Conservation (phyloP, 257 asterid genomes). For the Lavandula angustifolia region DNA sequence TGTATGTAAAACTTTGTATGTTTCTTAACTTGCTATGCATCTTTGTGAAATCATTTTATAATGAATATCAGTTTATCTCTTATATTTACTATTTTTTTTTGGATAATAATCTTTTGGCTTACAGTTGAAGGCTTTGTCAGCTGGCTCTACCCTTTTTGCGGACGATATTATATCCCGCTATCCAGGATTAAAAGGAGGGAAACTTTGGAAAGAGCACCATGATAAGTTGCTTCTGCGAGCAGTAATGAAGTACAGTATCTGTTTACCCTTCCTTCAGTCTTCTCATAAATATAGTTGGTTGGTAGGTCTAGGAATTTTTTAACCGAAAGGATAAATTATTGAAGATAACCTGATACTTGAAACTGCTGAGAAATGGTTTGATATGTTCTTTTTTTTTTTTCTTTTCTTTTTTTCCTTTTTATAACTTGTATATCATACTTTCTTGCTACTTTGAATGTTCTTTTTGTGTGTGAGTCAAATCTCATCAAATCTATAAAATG, state of each 20-base stretch:
- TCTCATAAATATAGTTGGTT: conserved; percentile 19
- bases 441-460: conserved; percentile 14
- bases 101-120: conserved; percentile 34
- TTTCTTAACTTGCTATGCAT: conserved; percentile 10
- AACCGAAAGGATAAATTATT: conserved; percentile 3
- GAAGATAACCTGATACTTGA: conserved; percentile 4
- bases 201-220: conserved; percentile 83
- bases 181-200: conserved; percentile 87
- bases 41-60: conserved; percentile 19
- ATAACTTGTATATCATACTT: no score
- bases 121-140: conserved; percentile 62
- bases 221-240: conserved; percentile 79
- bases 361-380: conserved; percentile 24
- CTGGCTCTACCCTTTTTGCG: conserved; percentile 57
- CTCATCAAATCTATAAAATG: neutral
- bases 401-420: no score
- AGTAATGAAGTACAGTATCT: conserved; percentile 61
- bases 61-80: conserved; percentile 10
- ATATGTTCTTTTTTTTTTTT: neutral
- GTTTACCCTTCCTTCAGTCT: conserved; percentile 24
- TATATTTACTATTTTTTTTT: conserved; percentile 27
- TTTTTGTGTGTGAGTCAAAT: neutral
- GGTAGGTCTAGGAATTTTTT: conserved; percentile 13
- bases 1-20: conserved; percentile 20
- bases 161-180: conserved; percentile 67